Conservation (phyloP, 129 eudicot species). For the carrot (Daucus carota) region DNA sequence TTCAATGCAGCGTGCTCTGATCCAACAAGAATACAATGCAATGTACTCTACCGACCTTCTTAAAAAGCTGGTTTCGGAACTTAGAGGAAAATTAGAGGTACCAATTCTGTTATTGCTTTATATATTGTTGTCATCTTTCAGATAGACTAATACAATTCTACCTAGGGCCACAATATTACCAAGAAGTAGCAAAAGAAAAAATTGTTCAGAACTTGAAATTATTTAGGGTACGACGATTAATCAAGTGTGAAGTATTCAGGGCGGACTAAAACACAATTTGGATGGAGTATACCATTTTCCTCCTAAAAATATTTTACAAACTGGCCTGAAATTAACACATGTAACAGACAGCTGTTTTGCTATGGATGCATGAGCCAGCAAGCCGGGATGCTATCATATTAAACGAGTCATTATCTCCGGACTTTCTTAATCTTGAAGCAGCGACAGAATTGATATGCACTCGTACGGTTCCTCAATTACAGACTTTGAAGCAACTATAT, state of each 20-base stretch:
- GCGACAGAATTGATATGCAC: conserved; percentile 51
- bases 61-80: conserved; percentile 42
- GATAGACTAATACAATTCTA: background rate
- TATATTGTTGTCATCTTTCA: background rate
- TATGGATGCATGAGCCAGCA: conserved; percentile 75
- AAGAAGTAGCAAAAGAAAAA: background rate
- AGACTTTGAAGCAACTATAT: conserved; percentile 33
- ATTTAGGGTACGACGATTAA: too few species aligned
- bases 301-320: too few species aligned
- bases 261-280: too few species aligned
- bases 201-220: too few species aligned
- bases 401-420: conserved; percentile 26
- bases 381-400: conserved; percentile 43
- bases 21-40: conserved; percentile 35
- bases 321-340: background rate
- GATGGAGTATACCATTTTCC: too few species aligned
- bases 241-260: too few species aligned
- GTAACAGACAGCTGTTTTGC: conserved; percentile 45
- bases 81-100: conserved; percentile 47
- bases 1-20: conserved; percentile 32
- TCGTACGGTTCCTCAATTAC: conserved; percentile 37
- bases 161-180: background rate
- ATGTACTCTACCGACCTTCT: conserved; percentile 41
- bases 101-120: background rate
- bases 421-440: conserved; percentile 32